Evolutionary conservation across 2,329 filamentous ascomycete species (phyloP), one percentile per base, ranked within the genome.

Genomic region (Fusarium haematococcum): DNA sequence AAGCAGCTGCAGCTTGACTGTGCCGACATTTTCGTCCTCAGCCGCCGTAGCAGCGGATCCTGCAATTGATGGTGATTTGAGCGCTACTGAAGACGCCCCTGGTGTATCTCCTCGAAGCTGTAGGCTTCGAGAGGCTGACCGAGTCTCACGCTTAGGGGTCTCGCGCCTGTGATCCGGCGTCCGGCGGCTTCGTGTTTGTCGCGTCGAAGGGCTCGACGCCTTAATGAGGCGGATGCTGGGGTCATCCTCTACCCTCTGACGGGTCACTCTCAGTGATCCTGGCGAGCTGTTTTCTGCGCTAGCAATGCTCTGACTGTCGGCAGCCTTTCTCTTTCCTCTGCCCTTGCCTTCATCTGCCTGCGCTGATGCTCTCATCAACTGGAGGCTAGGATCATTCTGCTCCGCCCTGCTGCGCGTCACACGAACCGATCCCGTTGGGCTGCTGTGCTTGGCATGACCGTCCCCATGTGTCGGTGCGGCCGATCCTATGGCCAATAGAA

Each of bases 1-100:
- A 39, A 82, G 78, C 14, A 91, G 82, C 59, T 87, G 85, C 3
- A 84, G 70, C 75, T 88, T 89, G 39, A 87, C 80, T 1, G 80
- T 78, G 45, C 80, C 79, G 68, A 81, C 65, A 32, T 76, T 77
- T 54, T 81, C 78, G 48, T 81, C 78, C 56, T 70, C 63, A 66
- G 79, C 37, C 57, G 71, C 76, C 9, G 69, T 58, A 18, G 69
- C 65, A 33, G 71, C 61, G 33, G 77, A 78, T 6, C 72, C 78
- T 30, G 77, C 71, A 32, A 81, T 75, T 6, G 81, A 81, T 7
- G 82, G 80, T 14, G 80, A 78, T 32, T 73, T 75, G 30, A 76
- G 66, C 16, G 72, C 73, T 27, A 76, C 68, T 25, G 75, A 72
- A 9, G 69, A 68, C 41, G 58, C 66, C 32, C 75, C 77, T 3